Evolutionary conservation across 805 yeast species (phyloP), one percentile per base, ranked within the genome.

Genomic region (Lachancea kluyveri): DNA sequence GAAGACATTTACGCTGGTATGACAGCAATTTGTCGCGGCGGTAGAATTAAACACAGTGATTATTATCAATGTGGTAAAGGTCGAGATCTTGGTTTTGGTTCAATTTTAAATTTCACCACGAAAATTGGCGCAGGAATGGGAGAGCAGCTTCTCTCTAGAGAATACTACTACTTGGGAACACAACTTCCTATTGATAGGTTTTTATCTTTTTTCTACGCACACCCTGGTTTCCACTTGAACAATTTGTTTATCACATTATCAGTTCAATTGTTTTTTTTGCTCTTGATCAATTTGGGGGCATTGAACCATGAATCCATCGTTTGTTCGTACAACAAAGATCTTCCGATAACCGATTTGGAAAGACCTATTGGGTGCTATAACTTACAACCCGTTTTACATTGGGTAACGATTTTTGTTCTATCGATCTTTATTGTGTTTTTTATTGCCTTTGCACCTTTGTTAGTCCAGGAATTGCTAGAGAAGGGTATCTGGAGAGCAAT

Each of bases 111-210:
- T 52, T 90, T 90, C 64, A 90, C 96, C 0, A 81, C 95, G 2
- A 90, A 90, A 61, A 88, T 90, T 53, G 97, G 97, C 3, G 92
- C 95, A 25, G 97, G 97, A 30, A 90, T 90, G 97, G 97, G 97
- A 6, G 97, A 90, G 54, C 97, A 90, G 57, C 72, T 88, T 57
- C 61, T 90, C 20, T 85, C 95, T 5, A 70, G 97, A 49, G 97
- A 90, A 50, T 86, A 88, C 59, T 90, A 79, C 55, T 86, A 84
- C 57, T 58, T 90, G 39, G 96, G 97, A 2, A 85, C 95, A 2
- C 85, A 78, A 46, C 64, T 90, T 33, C 95, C 96, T 3, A 67
- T 88, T 26, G 96, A 90, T 54, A 62, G 96, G 29, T 88, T 90
- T 61, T 60, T 90, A 31, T 85, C 96, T 0, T 90, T 90, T 59